Conservation (phyloP, 2,329 filamentous ascomycete genomes). For the Lachnum nothofagi region DNA sequence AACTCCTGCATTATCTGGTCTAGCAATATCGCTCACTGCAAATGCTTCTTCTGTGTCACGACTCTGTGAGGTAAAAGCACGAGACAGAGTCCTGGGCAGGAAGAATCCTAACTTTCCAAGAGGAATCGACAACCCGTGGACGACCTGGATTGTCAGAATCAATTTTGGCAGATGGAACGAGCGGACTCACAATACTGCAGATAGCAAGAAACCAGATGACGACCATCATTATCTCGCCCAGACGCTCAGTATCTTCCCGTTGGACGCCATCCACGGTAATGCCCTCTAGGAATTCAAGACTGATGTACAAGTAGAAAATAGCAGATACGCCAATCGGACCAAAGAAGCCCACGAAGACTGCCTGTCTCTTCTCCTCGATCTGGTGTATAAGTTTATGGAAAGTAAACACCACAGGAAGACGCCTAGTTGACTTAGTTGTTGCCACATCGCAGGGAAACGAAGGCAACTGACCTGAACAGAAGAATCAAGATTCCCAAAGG, state of each 20-base stretch:
- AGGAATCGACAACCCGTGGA: conserved; percentile 79
- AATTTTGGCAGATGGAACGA: not conserved
- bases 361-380: conserved; percentile 68
- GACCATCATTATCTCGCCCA: conserved; percentile 63
- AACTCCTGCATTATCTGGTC: conserved; percentile 9
- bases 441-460: not conserved
- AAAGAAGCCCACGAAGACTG: conserved; percentile 86
- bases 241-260: conserved; percentile 58
- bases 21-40: conserved; percentile 12
- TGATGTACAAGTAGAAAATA: conserved; percentile 83
- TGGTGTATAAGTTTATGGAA: conserved; percentile 74
- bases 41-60: conserved; percentile 17
- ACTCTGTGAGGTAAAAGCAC: conserved; percentile 26
- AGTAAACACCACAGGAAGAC: conserved; percentile 69
- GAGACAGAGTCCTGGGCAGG: conserved; percentile 58
- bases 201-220: conserved; percentile 84
- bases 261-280: conserved; percentile 55
- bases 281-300: conserved; percentile 63
- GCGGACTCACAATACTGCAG: conserved; percentile 66
- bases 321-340: conserved; percentile 88
- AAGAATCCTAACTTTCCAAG: conserved; percentile 59
- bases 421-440: conserved; percentile 30
- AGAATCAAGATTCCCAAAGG: conserved; percentile 70
- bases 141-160: conserved; percentile 45
- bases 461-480: conserved; percentile 50